phyloP scores from a whole-genome alignment of 352 stramenopile species.

The Phytophthora rubi region DNA sequence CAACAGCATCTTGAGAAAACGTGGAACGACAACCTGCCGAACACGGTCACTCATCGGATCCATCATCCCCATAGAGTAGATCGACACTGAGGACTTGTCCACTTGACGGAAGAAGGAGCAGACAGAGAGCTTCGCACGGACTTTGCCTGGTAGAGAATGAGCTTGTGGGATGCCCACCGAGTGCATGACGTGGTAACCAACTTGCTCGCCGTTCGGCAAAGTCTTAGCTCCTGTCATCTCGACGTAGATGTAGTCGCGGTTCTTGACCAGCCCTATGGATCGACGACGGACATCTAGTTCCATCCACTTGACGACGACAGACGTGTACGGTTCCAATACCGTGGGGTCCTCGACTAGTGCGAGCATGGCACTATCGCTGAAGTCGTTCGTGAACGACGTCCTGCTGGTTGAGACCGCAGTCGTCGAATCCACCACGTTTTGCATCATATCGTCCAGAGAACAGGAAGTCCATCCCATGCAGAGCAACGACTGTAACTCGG shows the following conservation, averaged over 20 bases:
- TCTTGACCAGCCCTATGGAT: slow-evolving; percentile 41
- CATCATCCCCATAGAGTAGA: slow-evolving; percentile 34
- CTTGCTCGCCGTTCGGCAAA: slow-evolving; percentile 32
- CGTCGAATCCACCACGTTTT: slow-evolving; percentile 32
- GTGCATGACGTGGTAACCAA: slow-evolving; percentile 64
- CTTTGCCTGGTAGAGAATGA: slow-evolving; percentile 21
- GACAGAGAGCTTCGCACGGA: slow-evolving; percentile 46
- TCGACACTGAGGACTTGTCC: slow-evolving; percentile 24
- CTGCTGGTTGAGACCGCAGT: slow-evolving; percentile 17
- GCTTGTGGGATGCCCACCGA: slow-evolving; percentile 53
- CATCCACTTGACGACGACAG: slow-evolving; percentile 38
- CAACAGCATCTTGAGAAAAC: slow-evolving; percentile 30
- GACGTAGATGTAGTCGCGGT: slow-evolving; percentile 55
- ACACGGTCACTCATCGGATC: slow-evolving; percentile 31
- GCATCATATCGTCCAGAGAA: slow-evolving; percentile 42
- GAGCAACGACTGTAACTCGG: slow-evolving; percentile 24
- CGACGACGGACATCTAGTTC: slow-evolving; percentile 42
- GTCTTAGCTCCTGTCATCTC: slow-evolving; percentile 47
- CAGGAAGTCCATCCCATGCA: slow-evolving; percentile 34
- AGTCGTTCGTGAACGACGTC: slow-evolving; percentile 19
- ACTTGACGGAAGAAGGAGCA: slow-evolving; percentile 47
- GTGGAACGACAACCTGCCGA: slow-evolving; percentile 28
- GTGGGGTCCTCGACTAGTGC: slow-evolving; percentile 42
- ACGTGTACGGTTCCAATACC: slow-evolving; percentile 42
- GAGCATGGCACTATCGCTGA: slow-evolving; percentile 43